These are phyloP conservation scores for Fusarium sp. DNA, from an alignment of 2,329 filamentous ascomycete genomes.

Conservation along the genomic window DNA sequence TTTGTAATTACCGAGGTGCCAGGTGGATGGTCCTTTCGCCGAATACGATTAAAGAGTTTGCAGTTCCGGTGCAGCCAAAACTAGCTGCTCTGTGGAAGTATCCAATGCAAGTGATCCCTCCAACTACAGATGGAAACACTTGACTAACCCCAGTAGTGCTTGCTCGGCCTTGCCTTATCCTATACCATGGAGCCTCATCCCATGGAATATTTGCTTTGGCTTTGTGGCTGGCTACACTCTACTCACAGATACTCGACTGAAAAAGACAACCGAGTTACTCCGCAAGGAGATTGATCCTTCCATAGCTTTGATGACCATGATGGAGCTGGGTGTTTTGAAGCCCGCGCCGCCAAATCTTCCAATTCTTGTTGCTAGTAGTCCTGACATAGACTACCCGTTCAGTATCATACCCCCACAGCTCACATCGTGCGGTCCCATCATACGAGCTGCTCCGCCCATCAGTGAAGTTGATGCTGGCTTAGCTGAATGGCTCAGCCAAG, in stretches of 20 bases:
- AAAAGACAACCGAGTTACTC: not conserved
- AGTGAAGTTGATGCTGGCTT: not conserved
- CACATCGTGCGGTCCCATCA: not conserved
- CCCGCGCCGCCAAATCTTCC: not conserved
- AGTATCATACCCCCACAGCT: not conserved
- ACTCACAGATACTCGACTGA: not conserved
- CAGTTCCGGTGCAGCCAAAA: not conserved
- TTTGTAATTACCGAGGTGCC: not conserved
- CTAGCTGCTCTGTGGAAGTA: not conserved
- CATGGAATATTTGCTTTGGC: not conserved
- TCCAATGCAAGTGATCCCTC: not conserved
- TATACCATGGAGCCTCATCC: not conserved
- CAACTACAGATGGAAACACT: rapidly evolving
- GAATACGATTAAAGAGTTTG: not conserved
- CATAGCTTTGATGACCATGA: not conserved
- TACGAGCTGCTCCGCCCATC: not conserved
- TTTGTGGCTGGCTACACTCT: not conserved
- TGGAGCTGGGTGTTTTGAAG: not conserved
- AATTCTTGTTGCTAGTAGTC: not conserved
- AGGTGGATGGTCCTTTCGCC: not conserved
- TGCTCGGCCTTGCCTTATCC: not conserved
- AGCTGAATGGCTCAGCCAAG: not conserved
- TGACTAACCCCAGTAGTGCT: rapidly evolving
- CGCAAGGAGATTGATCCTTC: not conserved
- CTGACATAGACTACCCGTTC: not conserved